Conservation (phyloP, 2,329 filamentous ascomycete species). For the Fusarium sp. region DNA sequence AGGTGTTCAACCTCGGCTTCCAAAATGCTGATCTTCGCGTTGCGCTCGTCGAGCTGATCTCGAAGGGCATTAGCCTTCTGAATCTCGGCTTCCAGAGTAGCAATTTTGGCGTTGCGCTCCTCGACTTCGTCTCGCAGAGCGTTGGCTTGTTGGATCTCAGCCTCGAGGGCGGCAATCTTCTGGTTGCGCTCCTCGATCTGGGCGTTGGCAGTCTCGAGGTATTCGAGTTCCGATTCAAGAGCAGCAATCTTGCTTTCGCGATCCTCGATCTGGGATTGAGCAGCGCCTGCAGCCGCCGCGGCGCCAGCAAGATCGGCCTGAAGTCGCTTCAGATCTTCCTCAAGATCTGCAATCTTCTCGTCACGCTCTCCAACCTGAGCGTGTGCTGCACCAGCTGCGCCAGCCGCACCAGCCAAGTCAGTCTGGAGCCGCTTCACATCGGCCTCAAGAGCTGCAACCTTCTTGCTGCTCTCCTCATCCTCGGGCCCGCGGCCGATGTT, state of each 20-base stretch:
- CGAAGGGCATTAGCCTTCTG: slow-evolving; percentile 30
- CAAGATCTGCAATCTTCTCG: slow-evolving; percentile 56
- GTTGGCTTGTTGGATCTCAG: slow-evolving; percentile 6
- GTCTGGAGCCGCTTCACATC: slow-evolving; percentile 50
- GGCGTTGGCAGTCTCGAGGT: slow-evolving; percentile 30
- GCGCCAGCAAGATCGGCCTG: slow-evolving; percentile 36
- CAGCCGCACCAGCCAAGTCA: slow-evolving; percentile 36
- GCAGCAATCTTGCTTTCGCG: slow-evolving; percentile 38
- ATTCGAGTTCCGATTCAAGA: slow-evolving; percentile 33
- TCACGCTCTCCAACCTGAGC: slow-evolving; percentile 51
- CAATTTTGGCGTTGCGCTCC: slow-evolving; percentile 31
- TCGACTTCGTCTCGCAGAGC: slow-evolving; percentile 25
- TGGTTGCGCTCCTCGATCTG: slow-evolving; percentile 42
- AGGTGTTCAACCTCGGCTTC: slow-evolving; percentile 49
- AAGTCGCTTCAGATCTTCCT: slow-evolving; percentile 41
- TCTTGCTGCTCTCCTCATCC: slow-evolving; percentile 51
- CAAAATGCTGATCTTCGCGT: slow-evolving; percentile 56
- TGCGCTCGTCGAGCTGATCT: slow-evolving; percentile 50
- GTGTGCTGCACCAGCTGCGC: slow-evolving; percentile 40
- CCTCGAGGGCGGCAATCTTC: slow-evolving; percentile 35
- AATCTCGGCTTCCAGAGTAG: slow-evolving; percentile 49
- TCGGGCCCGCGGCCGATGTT: slow-evolving; percentile 36
- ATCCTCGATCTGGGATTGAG: slow-evolving; percentile 37
- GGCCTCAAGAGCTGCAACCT: slow-evolving; percentile 55
- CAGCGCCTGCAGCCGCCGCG: slow-evolving; percentile 9